phyloP scores from a whole-genome alignment of 805 yeast species.

The Candida qinlingensis region DNA sequence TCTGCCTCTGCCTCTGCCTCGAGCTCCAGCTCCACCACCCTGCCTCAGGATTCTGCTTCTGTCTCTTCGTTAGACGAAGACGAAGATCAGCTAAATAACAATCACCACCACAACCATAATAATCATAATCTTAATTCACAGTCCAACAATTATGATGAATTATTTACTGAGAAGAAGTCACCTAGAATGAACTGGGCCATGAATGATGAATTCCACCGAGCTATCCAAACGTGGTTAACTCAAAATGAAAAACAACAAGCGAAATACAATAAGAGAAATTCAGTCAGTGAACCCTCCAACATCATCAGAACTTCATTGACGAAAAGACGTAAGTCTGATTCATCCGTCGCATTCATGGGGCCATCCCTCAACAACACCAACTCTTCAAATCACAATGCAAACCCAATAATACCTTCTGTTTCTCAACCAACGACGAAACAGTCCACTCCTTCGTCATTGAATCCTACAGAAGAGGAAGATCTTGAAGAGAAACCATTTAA shows the following conservation, averaged over 20 bases:
- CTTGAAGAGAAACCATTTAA: constrained; percentile 49
- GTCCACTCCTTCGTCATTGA: constrained; percentile 2
- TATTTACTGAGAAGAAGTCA: neutral
- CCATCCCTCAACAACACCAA: constrained; percentile 1
- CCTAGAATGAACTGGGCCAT: constrained; percentile 18
- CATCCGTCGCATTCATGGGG: constrained; percentile 11
- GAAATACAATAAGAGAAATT: constrained; percentile 4
- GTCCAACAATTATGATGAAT: neutral
- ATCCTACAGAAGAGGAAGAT: constrained; percentile 7
- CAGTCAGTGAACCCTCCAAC: constrained; percentile 2
- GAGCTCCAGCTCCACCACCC: constrained; percentile 4
- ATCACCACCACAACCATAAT: neutral
- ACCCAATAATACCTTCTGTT: neutral
- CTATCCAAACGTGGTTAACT: constrained; percentile 23
- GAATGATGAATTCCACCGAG: constrained; percentile 24
- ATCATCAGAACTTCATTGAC: constrained; percentile 7
- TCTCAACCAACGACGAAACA: constrained; percentile 4
- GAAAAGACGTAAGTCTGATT: constrained; percentile 24
- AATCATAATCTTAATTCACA: neutral
- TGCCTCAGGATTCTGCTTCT: constrained; percentile 5
- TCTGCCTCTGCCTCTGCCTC: constrained; percentile 9
- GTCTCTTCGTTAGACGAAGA: constrained; percentile 8
- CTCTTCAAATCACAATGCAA: neutral
- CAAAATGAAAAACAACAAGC: constrained; percentile 15
- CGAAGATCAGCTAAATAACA: neutral